A percentile compares a stretch with the other conserved stretches of the same genome.
Evolutionary conservation across 2,329 filamentous ascomycete genomes (phyloP).

Genomic region (Trichoderma hamatum): DNA sequence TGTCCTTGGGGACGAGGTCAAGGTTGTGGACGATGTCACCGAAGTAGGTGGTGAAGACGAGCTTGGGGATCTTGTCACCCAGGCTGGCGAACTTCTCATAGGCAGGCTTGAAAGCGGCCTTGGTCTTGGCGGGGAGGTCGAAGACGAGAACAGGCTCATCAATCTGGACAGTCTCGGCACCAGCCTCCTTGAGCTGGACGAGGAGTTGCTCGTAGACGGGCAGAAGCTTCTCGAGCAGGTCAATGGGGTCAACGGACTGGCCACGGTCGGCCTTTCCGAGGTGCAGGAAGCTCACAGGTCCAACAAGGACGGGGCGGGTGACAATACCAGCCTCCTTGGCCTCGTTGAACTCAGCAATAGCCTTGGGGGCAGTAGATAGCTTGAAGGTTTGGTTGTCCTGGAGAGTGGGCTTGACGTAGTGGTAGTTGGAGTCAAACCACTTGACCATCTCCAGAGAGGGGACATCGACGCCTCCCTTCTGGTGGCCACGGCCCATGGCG

Average conservation of each 20-base stretch:
- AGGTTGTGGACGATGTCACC: constrained; percentile 99
- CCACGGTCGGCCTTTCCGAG: constrained; percentile 98
- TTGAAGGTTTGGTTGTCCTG: constrained; percentile 97
- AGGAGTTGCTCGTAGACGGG: constrained; percentile 95
- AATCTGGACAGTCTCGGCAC: constrained; percentile 95
- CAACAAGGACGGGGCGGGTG: constrained; percentile 92
- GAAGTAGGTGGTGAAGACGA: constrained; percentile 96
- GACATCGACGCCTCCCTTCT: constrained; percentile 92
- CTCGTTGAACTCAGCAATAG: constrained; percentile 91
- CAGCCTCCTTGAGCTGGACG: constrained; percentile 89
- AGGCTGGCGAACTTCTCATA: constrained; percentile 85
- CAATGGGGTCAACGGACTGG: constrained; percentile 90
- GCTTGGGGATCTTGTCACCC: constrained; percentile 79
- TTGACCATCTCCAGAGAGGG: constrained; percentile 98
- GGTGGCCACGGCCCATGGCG: constrained; percentile 98
- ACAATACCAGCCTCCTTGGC: constrained; percentile 94
- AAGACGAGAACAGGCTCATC: constrained; percentile 97
- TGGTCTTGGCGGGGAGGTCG: constrained; percentile 85
- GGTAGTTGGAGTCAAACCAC: constrained; percentile 99
- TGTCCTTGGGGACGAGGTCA: constrained; percentile 76
- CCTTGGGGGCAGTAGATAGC: constrained; percentile 85
- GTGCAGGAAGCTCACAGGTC: constrained; percentile 95
- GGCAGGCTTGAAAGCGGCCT: constrained; percentile 96
- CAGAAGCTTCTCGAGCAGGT: constrained; percentile 88
- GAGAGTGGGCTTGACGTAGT: constrained; percentile 99